Base-by-base conservation (phyloP, 164 flowering plant genomes). In the Platanus orientalis region DNA sequence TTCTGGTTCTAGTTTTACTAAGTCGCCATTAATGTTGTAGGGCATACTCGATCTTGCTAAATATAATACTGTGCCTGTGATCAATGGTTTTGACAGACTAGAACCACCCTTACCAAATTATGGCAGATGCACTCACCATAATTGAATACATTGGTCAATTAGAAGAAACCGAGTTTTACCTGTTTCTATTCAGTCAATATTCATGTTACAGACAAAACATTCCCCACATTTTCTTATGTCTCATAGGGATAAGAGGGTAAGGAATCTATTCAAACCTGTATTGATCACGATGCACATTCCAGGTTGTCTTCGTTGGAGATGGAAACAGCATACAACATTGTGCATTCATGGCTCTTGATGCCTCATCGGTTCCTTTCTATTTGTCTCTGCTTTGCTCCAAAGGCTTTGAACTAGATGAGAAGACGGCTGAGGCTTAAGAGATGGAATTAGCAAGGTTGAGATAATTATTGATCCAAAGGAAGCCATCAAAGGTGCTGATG, bases 251-350 rank as follows among this genome's bases (percentile, higher is more conserved):
- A n/a, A n/a, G n/a, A n/a, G n/a, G n/a, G n/a, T n/a, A n/a, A n/a
- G n/a, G n/a, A n/a, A n/a, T n/a, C n/a, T n/a, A n/a, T n/a, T n/a
- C n/a, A n/a, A n/a, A n/a, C n/a, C n/a, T n/a, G n/a, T n/a, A n/a
- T n/a, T n/a, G n/a, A n/a, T n/a, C n/a, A n/a, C n/a, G n/a, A n/a
- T n/a, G n/a, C 14, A 2, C 2, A 39, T 70, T 39, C n/a, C 75
- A 93, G 98, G 97, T 94, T 68, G 98, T 93, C 50, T 93, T 90
- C 71, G 92, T 90, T 61, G 98, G 98, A 54, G 98, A 93, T 82
- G 98, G 97, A 48, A 93, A 93, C 80, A 93, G 90, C 72, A n/a
- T n/a, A n/a, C n/a, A n/a, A n/a, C n/a, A 87, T 93, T 59, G 98
- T 90, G 68, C 96, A 93, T 49, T 88, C 97, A 12, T 90, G 97